phyloP scores from a whole-genome alignment of 179 eudicot species.

The Carnegiea gigantea region DNA sequence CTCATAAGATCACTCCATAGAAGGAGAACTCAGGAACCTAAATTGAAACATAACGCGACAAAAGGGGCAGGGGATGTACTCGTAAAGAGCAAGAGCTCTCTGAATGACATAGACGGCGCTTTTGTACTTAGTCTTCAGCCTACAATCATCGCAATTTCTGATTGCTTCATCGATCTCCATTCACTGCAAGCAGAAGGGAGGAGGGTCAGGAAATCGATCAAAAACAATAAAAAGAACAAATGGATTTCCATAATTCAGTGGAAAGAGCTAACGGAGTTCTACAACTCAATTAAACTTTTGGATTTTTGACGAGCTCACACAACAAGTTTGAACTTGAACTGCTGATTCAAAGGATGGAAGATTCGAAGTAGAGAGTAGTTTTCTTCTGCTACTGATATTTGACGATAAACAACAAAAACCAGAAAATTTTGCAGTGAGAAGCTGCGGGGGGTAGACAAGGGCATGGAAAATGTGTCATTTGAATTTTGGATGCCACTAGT shows the following conservation, averaged over 20 bases:
- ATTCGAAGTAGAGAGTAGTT: not conserved
- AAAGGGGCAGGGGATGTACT: constrained; percentile 36
- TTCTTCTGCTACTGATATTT: not conserved
- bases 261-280: constrained; percentile 19
- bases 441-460: not conserved
- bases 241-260: constrained; percentile 19
- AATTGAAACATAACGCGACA: not conserved
- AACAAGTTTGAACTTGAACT: constrained; percentile 3
- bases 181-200: constrained; percentile 16
- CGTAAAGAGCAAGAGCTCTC: constrained; percentile 89
- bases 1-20: not conserved
- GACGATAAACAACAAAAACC: not conserved
- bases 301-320: constrained; percentile 18
- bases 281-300: constrained; percentile 1
- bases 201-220: constrained; percentile 1
- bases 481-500: not conserved
- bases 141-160: constrained; percentile 68
- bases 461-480: not conserved
- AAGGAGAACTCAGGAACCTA: not conserved
- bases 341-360: not conserved
- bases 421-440: not conserved
- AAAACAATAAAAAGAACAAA: constrained; percentile 16
- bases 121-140: constrained; percentile 84
- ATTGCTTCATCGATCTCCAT: constrained; percentile 95
- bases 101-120: constrained; percentile 82